Percentiles rank a stretch among this genome's conserved stretches.
phyloP scores from a whole-genome alignment of 2,329 filamentous ascomycete genomes.

The Claviceps capensis region DNA sequence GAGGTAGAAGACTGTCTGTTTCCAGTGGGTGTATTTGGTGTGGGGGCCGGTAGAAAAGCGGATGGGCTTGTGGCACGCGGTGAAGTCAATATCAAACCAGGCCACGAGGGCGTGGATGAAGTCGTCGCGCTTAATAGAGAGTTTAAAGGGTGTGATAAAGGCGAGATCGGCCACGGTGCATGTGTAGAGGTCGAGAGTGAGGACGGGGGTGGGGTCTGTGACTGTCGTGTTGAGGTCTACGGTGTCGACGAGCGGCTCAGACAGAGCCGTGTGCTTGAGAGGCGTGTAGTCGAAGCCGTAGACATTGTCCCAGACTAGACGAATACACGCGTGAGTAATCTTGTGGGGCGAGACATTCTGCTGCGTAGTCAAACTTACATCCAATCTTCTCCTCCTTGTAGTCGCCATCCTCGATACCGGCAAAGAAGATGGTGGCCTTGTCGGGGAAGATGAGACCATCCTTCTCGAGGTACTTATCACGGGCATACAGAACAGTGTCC shows the following conservation, averaged over 20 bases:
- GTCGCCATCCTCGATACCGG: conserved; percentile 94
- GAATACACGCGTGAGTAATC: neutral
- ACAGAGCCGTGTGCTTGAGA: conserved; percentile 83
- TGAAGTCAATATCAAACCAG: conserved; percentile 99
- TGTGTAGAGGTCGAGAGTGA: conserved; percentile 87
- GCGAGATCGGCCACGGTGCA: conserved; percentile 72
- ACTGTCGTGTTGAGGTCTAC: conserved; percentile 96
- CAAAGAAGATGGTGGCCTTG: conserved; percentile 95
- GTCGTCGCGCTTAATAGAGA: conserved; percentile 71
- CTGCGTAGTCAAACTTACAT: conserved; percentile 46
- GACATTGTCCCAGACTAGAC: conserved; percentile 95
- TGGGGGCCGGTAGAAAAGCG: conserved; percentile 94
- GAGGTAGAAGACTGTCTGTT: conserved; percentile 98
- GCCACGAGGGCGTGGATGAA: conserved; percentile 93
- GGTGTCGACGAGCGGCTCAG: conserved; percentile 92
- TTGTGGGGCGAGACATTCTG: too few relatives aligned
- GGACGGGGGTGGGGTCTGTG: conserved; percentile 73
- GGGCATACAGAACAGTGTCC: conserved; percentile 92
- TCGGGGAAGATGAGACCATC: conserved; percentile 95
- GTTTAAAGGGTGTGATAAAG: conserved; percentile 66
- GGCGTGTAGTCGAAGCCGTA: conserved; percentile 96
- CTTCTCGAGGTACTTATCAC: conserved; percentile 78
- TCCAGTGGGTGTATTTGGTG: conserved; percentile 99
- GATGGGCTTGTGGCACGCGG: conserved; percentile 95
- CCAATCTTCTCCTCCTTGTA: conserved; percentile 99